Conservation (phyloP, 768 basidiomycete genomes). For the Trametes cubensis region DNA sequence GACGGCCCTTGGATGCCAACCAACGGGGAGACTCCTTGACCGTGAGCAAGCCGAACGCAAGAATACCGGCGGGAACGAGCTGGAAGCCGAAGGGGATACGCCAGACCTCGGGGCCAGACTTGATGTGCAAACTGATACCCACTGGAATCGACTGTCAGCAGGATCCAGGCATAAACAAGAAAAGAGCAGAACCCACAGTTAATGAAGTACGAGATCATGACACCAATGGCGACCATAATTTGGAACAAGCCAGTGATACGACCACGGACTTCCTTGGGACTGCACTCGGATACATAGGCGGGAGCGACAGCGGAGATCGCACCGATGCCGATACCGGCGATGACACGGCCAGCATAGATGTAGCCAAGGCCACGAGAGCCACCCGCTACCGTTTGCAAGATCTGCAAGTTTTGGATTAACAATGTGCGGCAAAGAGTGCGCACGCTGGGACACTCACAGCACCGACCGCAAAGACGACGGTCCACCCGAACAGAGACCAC, state of each 20-base stretch:
- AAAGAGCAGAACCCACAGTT: slow-evolving; percentile 56
- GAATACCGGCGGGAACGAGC: slow-evolving; percentile 72
- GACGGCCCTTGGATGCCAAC: slow-evolving; percentile 65
- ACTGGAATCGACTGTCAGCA: slow-evolving; percentile 39
- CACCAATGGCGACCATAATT: slow-evolving; percentile 83
- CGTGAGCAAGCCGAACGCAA: slow-evolving; percentile 67
- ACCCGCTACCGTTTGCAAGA: slow-evolving; percentile 69
- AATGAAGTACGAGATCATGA: slow-evolving; percentile 84
- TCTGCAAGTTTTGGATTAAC: slow-evolving; percentile 39
- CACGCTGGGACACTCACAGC: slow-evolving; percentile 49
- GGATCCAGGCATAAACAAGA: not conserved
- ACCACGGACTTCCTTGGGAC: slow-evolving; percentile 85
- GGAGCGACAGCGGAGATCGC: slow-evolving; percentile 84
- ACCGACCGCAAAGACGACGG: slow-evolving; percentile 66
- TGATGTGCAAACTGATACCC: slow-evolving; percentile 60
- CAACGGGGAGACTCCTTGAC: slow-evolving; percentile 80
- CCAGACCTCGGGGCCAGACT: slow-evolving; percentile 56
- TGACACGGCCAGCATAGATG: slow-evolving; percentile 81
- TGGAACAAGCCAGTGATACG: slow-evolving; percentile 87
- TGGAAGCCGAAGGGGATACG: slow-evolving; percentile 75
- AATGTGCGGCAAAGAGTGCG: not conserved
- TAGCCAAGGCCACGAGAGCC: slow-evolving; percentile 59
- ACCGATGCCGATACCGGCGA: slow-evolving; percentile 82
- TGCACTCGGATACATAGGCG: slow-evolving; percentile 84
- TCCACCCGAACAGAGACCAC: slow-evolving; percentile 62